These are phyloP conservation scores for Tephrocybe sp. DNA, from an alignment of 768 basidiomycete genomes.

Conservation along the genomic window DNA sequence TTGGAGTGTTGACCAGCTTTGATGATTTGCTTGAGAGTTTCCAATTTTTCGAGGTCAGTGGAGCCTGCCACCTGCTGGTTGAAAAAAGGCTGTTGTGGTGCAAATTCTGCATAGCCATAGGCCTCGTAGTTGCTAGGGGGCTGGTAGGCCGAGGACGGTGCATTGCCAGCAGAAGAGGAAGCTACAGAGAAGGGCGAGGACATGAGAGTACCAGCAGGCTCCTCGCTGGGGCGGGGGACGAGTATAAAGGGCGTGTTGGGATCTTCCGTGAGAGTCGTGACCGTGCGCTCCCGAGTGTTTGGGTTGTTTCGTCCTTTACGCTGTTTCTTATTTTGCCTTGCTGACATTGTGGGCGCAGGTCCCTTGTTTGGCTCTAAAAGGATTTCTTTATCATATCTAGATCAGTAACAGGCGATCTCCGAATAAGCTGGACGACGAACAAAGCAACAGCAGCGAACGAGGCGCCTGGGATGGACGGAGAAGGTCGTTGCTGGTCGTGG, in stretches of 20 bases:
- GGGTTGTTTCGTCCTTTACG: conserved; percentile 54
- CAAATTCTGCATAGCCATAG: conserved; percentile 32
- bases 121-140: conserved; percentile 33
- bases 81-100: conserved; percentile 1
- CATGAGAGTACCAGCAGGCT: conserved; percentile 38
- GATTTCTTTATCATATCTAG: conserved; percentile 16
- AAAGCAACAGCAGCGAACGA: conserved; percentile 2
- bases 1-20: conserved; percentile 72
- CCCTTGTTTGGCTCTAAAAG: conserved; percentile 19
- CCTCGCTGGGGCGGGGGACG: conserved; percentile 52
- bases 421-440: conserved; percentile 9
- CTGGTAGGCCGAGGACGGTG: conserved; percentile 30
- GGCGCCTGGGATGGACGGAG: background rate
- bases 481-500: background rate
- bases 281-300: conserved; percentile 64
- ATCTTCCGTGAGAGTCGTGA: conserved; percentile 64
- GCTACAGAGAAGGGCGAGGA: conserved; percentile 38
- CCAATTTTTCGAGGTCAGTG: conserved; percentile 71
- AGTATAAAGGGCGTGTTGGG: conserved; percentile 55
- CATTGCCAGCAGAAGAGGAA: conserved; percentile 29
- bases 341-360: conserved; percentile 43
- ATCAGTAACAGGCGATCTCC: conserved; percentile 22
- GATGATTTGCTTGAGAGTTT: conserved; percentile 74
- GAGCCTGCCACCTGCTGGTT: conserved; percentile 41
- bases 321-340: conserved; percentile 62